Evolutionary conservation across 1,284 basidiomycete genomes (phyloP).

Genomic region (Rhizopogon hawkerae): DNA sequence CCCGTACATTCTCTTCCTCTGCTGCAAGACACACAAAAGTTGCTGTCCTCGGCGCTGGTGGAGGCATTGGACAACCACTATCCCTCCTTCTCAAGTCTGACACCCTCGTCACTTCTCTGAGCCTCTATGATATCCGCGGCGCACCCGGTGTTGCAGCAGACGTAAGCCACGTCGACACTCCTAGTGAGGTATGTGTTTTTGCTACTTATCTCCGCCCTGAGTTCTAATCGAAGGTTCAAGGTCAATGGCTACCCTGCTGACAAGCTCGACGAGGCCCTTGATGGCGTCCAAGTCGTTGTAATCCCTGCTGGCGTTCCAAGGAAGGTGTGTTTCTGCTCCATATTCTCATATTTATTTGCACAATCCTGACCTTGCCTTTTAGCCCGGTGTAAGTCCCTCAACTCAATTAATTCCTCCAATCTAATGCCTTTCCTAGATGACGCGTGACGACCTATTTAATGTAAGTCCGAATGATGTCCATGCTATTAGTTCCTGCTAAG

Average conservation of each 20-base stretch:
- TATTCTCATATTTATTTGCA: background rate
- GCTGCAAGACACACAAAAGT: conserved; percentile 67
- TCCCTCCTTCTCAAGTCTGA: conserved; percentile 85
- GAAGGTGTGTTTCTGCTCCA: conserved; percentile 35
- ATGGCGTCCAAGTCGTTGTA: conserved; percentile 83
- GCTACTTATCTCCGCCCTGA: background rate
- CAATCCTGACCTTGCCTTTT: background rate
- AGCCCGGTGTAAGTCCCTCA: conserved; percentile 61
- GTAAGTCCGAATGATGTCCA: conserved; percentile 31
- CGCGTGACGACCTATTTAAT: conserved; percentile 91
- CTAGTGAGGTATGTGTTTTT: conserved; percentile 23
- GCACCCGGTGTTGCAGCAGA: conserved; percentile 95
- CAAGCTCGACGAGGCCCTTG: conserved; percentile 77
- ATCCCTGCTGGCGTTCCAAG: conserved; percentile 97
- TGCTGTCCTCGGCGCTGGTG: conserved; percentile 89
- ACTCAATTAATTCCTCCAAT: conserved; percentile 3
- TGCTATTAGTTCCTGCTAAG: conserved; percentile 3
- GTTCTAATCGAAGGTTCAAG: conserved; percentile 32
- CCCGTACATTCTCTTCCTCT: conserved; percentile 75
- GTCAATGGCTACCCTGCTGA: conserved; percentile 73
- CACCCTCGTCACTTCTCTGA: conserved; percentile 73
- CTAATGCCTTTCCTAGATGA: conserved; percentile 45
- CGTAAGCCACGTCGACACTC: conserved; percentile 82
- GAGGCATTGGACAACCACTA: conserved; percentile 93
- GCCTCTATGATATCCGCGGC: conserved; percentile 94